These are phyloP conservation scores for Diaporthe citri DNA, from an alignment of 2,329 filamentous ascomycete species.

Conservation along the genomic window DNA sequence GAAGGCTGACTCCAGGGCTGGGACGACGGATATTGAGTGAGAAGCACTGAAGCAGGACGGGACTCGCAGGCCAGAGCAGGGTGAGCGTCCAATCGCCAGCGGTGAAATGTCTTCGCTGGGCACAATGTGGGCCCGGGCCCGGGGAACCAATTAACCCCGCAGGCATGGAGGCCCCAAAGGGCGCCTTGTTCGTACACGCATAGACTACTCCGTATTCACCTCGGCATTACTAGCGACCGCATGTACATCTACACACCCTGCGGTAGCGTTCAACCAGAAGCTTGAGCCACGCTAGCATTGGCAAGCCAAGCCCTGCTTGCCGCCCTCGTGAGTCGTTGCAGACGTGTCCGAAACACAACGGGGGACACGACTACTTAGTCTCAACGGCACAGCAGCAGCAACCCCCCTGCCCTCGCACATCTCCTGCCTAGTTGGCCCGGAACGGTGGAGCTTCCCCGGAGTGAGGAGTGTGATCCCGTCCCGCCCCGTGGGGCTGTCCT, in stretches of 20 bases:
- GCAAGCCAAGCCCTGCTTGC: slow-evolving; percentile 17
- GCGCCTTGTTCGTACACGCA: neutral
- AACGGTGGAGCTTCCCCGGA: slow-evolving; percentile 18
- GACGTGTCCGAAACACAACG: slow-evolving; percentile 8
- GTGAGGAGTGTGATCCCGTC: neutral
- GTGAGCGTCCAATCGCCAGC: slow-evolving; percentile 3
- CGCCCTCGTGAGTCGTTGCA: slow-evolving; percentile 6
- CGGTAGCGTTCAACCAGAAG: neutral
- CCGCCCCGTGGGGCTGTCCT: neutral
- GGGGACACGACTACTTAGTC: neutral
- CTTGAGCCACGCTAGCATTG: neutral
- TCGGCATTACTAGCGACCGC: neutral
- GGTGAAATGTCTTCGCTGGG: slow-evolving; percentile 19
- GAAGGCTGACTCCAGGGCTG: slow-evolving; percentile 2
- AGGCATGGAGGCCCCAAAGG: neutral
- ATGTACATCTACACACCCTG: neutral
- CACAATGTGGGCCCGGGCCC: slow-evolving; percentile 12
- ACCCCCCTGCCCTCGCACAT: neutral
- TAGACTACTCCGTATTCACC: neutral
- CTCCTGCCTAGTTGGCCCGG: slow-evolving; percentile 9
- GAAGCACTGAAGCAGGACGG: neutral
- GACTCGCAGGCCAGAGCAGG: neutral
- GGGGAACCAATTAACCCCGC: slow-evolving; percentile 4
- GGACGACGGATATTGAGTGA: neutral
- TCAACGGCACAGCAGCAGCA: neutral